Base-by-base conservation (phyloP, 805 yeast genomes). In the Saccharomycopsis guyanensis region DNA sequence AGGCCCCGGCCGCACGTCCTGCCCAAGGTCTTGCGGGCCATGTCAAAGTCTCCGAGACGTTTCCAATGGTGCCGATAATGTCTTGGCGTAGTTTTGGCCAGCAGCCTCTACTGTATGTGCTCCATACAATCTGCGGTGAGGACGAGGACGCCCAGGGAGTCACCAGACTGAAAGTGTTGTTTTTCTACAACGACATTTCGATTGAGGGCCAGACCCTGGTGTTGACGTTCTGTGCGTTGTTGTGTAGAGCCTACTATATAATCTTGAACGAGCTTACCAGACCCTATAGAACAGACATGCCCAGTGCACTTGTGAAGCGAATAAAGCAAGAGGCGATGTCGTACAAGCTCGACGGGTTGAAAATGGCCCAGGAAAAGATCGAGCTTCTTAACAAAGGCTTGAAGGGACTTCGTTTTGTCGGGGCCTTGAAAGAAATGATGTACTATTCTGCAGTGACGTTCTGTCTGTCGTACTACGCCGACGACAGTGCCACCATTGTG, bases 61-160 rank as follows among this genome's bases (percentile, higher is more conserved):
- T n/a, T n/a, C n/a, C n/a, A n/a, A n/a, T 27, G 32, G 32, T 27
- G 32, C 32, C 32, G 13, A 27, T 27, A 13, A 10, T 27, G 32
- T 27, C 32, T 27, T 13, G 22, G 13, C 3, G 4, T 15, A 5
- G 34, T n/a, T n/a, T n/a, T n/a, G n/a, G n/a, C n/a, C n/a, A n/a
- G n/a, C n/a, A n/a, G n/a, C n/a, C n/a, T n/a, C n/a, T n/a, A n/a
- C n/a, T n/a, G n/a, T n/a, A 42, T 13, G 16, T 13, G 10, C 10
- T 34, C 3, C 35, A 12, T 25, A 22, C 15, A 24, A 3, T 22
- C 3, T 43, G 37, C 35, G 46, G 42, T 19, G 46, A 43, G 18
- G 46, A 37, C 31, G 13, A 5, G n/a, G 27, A 15, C 7, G 13
- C 5, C 4, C 31, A 43, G 16, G 37, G 25, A 8, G 3, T 13